Evolutionary conservation across 2,329 filamentous ascomycete species (phyloP).

Genomic region (Aspergillus fumigatus): DNA sequence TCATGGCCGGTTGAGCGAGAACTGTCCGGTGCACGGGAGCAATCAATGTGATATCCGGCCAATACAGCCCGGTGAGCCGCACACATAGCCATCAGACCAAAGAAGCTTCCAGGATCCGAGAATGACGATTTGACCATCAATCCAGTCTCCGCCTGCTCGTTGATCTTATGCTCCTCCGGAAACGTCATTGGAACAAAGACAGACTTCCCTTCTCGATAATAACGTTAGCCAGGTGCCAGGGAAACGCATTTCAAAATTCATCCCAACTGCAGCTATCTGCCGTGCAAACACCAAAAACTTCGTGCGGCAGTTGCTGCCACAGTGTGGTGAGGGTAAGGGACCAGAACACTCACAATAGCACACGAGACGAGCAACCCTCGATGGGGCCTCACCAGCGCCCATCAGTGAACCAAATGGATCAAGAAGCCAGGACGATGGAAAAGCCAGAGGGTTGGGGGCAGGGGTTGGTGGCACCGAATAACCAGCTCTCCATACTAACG

Average conservation of each 20-base stretch:
- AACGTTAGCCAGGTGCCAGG: constrained; percentile 12
- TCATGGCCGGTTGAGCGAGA: constrained; percentile 23
- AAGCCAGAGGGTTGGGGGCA: constrained; percentile 10
- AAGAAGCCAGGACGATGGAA: constrained; percentile 24
- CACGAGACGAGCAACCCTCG: constrained; percentile 25
- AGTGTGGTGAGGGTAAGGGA: background rate
- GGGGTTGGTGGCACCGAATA: constrained; percentile 13
- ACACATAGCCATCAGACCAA: constrained; percentile 36
- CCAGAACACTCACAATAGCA: constrained; percentile 29
- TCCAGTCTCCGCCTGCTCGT: constrained; percentile 22
- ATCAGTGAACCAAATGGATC: constrained; percentile 35
- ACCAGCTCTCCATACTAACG: constrained; percentile 14
- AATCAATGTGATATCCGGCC: constrained; percentile 20
- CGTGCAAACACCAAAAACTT: background rate
- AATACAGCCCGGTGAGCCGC: constrained; percentile 37
- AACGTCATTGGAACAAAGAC: constrained; percentile 39
- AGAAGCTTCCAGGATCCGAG: constrained; percentile 34
- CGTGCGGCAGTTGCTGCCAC: background rate
- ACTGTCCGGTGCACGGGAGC: constrained; percentile 13
- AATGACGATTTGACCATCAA: constrained; percentile 30
- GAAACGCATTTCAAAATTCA: background rate
- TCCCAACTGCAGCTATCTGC: background rate
- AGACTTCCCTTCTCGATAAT: constrained; percentile 22
- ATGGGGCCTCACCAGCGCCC: constrained; percentile 21
- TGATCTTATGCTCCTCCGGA: constrained; percentile 26